Base-by-base conservation (phyloP, 2,329 filamentous ascomycete genomes). In the Venturia oleaginea region DNA sequence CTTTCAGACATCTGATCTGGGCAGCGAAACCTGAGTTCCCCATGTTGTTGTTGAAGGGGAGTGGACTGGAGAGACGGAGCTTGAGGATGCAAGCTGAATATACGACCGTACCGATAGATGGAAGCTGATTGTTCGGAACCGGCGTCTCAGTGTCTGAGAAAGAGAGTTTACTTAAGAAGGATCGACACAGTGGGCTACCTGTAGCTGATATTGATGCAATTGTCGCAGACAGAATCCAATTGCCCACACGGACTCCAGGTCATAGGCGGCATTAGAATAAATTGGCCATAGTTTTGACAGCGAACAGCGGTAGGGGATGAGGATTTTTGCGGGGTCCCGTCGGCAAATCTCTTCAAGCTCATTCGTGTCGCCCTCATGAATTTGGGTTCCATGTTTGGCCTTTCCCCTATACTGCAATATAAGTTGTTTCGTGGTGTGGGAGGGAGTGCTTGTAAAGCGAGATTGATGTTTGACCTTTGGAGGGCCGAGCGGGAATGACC, bases 1-100 rank as follows among this genome's bases (percentile, higher is more conserved):
- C 59, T 10, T 30, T 42, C 10, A 65, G 64, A 57, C 64, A 65
- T 61, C 64, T 42, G 27, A 65, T 54, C 57, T 60, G 59, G n/a
- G 34, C n/a, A 40, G 59, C 34, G 37, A 60, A 60, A 4, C 51
- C 51, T 27, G 60, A 62, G 40, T 34, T 51, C 32, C 51, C 43
- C 60, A 62, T 62, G 43, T 4, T 42, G 42, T 4, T 34, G 60
- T 22, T 32, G 27, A 10, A 15, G 37, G 19, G 37, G 22, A 19
- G 7, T 22, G 30, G 19, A 32, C 19, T 32, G 60, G 34, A 10
- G 38, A 7, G 15, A 17, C 10, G 34, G 24, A n/a, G 43, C 46
- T 62, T 15, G 43, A 46, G 15, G 60, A 22, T 34, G 40, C 10
- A 32, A 37, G 60, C 37, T 51, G 24, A 51, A 51, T 22, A 62